Conservation (phyloP, 139 green algal species). For the Medakamo hakoo region DNA sequence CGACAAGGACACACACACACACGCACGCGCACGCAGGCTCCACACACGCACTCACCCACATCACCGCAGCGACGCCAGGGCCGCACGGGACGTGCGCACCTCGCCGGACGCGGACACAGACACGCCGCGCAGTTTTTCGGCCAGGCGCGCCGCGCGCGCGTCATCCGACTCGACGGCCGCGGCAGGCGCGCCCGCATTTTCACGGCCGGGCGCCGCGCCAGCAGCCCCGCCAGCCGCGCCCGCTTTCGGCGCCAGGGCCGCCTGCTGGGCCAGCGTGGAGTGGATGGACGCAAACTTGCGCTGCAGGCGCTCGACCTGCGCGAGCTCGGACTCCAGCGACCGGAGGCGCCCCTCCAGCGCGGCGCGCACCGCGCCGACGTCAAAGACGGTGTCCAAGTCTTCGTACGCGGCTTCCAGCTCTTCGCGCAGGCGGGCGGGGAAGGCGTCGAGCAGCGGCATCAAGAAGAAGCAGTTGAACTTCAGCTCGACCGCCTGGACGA, state of each 20-base stretch:
- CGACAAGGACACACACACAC: too few relatives aligned
- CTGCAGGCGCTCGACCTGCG: constrained; percentile 70
- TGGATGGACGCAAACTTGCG: constrained; percentile 81
- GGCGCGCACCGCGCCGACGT: constrained; percentile 49
- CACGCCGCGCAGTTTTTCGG: not conserved
- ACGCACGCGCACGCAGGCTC: too few relatives aligned
- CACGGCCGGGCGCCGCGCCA: too few relatives aligned
- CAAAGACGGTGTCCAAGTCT: constrained; percentile 67
- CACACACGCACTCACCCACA: not conserved
- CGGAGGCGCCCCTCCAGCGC: constrained; percentile 43
- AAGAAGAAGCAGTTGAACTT: constrained; percentile 99
- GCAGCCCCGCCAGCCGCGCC: not conserved
- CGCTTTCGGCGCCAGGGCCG: too few relatives aligned
- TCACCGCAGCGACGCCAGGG: not conserved
- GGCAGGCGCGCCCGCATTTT: not conserved
- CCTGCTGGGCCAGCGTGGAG: constrained; percentile 51
- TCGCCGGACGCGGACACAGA: not conserved
- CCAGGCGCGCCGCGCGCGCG: not conserved
- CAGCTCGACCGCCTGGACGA: constrained; percentile 66
- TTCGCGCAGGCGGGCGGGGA: constrained; percentile 58
- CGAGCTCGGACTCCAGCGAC: constrained; percentile 38
- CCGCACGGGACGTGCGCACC: too few relatives aligned
- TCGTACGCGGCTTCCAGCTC: constrained; percentile 72
- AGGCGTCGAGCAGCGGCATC: constrained; percentile 85
- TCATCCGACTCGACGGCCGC: too few relatives aligned